phyloP scores from a whole-genome alignment of 2,329 filamentous ascomycete species.

The Paracorniculantispora psalliotae region DNA sequence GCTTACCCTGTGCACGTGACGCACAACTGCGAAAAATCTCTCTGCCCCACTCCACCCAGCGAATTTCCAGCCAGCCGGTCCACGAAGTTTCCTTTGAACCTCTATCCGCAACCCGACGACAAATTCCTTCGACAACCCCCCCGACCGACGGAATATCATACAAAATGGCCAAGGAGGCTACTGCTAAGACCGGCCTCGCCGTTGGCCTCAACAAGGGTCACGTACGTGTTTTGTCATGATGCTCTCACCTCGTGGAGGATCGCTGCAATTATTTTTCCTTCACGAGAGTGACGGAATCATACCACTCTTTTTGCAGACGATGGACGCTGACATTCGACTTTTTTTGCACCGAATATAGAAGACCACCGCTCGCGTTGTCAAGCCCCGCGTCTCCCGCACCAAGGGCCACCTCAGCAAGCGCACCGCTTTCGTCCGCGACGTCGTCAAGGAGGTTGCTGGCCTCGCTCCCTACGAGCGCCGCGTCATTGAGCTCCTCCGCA shows the following conservation, averaged over 20 bases:
- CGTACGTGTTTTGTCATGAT: constrained; percentile 47
- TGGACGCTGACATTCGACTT: constrained; percentile 55
- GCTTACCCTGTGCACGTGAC: constrained; percentile 25
- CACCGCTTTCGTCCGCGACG: constrained; percentile 92
- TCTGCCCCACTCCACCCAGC: constrained; percentile 11
- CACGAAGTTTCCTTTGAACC: constrained; percentile 11
- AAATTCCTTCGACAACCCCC: constrained; percentile 23
- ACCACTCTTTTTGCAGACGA: constrained; percentile 43
- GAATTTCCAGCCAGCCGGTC: constrained; percentile 1
- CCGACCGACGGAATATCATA: constrained; percentile 17
- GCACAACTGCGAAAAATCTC: constrained; percentile 20
- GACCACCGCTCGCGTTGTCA: constrained; percentile 73
- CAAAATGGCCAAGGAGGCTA: constrained; percentile 56
- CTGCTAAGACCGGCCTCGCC: constrained; percentile 54
- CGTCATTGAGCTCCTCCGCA: constrained; percentile 97
- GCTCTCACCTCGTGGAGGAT: constrained; percentile 73
- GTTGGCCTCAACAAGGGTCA: constrained; percentile 60
- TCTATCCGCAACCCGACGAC: constrained; percentile 26
- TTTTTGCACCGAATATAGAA: constrained; percentile 54
- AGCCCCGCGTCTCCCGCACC: constrained; percentile 74
- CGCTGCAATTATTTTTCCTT: constrained; percentile 42
- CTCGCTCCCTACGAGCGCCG: constrained; percentile 96
- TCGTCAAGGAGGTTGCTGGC: constrained; percentile 97
- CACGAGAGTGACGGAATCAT: constrained; percentile 22
- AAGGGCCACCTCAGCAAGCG: constrained; percentile 97